A percentile compares a stretch with the other conserved stretches of the same genome.
phyloP scores from a whole-genome alignment of 352 stramenopile genomes.

The Halophytophthora polymorphica region DNA sequence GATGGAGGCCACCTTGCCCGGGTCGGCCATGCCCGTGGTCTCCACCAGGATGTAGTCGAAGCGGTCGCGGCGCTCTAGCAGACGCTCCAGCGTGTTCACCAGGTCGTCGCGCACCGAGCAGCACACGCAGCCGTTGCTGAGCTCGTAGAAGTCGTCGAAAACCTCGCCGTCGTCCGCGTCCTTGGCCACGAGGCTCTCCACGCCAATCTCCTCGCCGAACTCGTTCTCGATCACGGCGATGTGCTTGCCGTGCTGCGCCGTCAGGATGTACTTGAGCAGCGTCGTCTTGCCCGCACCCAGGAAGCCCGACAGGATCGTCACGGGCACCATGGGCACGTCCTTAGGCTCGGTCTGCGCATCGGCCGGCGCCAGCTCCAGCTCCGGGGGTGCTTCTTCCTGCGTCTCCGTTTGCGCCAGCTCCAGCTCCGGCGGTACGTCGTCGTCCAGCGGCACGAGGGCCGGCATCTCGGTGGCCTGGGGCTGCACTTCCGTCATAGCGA shows the following conservation, averaged over 20 bases:
- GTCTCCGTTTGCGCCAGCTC: conserved; percentile 1
- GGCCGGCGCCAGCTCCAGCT: conserved; percentile 4
- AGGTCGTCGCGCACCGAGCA: conserved; percentile 95
- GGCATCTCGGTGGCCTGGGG: background rate
- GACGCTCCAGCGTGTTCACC: conserved; percentile 73
- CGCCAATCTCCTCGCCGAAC: conserved; percentile 95
- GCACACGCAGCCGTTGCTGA: conserved; percentile 98
- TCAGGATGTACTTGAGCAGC: conserved; percentile 97
- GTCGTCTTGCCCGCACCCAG: conserved; percentile 97
- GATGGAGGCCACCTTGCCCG: conserved; percentile 92
- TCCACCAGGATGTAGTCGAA: conserved; percentile 95
- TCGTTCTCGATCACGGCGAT: conserved; percentile 99
- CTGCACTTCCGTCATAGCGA: too few relatives aligned
- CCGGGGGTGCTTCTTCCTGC: background rate
- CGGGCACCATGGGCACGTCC: conserved; percentile 48
- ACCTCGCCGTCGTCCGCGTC: conserved; percentile 56
- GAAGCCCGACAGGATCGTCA: conserved; percentile 96
- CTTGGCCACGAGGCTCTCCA: conserved; percentile 91
- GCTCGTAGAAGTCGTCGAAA: conserved; percentile 91
- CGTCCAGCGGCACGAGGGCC: conserved; percentile 14
- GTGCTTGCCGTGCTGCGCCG: conserved; percentile 88
- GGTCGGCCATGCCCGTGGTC: conserved; percentile 93
- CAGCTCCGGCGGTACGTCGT: conserved; percentile 11
- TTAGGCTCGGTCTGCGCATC: background rate
- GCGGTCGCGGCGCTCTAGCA: conserved; percentile 76